phyloP scores from a whole-genome alignment of 306 rosid species.

The Casuarina cunninghamiana region DNA sequence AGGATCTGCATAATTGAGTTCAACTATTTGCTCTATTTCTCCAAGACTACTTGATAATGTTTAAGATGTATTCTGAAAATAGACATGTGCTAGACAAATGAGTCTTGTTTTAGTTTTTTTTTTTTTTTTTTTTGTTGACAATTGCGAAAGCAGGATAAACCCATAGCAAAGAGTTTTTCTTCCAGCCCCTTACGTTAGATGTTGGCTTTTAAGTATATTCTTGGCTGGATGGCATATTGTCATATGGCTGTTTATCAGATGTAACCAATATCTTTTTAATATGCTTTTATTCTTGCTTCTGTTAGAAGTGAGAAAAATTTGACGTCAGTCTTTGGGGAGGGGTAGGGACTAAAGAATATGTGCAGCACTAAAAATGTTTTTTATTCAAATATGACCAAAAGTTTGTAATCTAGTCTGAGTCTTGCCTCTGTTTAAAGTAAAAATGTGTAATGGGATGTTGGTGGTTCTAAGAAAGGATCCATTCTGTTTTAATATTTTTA shows the following conservation, averaged over 20 bases:
- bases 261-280: background rate
- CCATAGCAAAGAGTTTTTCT: background rate
- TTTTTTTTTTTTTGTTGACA: background rate
- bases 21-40: background rate
- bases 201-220: background rate
- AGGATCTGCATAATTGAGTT: background rate
- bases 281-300: background rate
- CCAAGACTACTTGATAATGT: background rate
- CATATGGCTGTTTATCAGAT: background rate
- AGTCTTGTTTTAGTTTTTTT: background rate
- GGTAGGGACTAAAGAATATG: too few species aligned
- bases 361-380: background rate
- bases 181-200: background rate
- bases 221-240: background rate
- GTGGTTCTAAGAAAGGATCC: background rate
- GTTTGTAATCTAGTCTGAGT: slow-evolving; percentile 5
- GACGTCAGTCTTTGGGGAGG: too few species aligned
- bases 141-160: background rate
- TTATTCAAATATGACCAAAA: background rate
- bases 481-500: background rate
- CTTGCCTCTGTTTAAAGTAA: slow-evolving; percentile 7
- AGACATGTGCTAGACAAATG: background rate
- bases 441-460: background rate
- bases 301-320: background rate
- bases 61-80: background rate